Evolutionary conservation across 2,329 filamentous ascomycete species (phyloP), one percentile per base, ranked within the genome.

Genomic region (Fusarium papillatum): DNA sequence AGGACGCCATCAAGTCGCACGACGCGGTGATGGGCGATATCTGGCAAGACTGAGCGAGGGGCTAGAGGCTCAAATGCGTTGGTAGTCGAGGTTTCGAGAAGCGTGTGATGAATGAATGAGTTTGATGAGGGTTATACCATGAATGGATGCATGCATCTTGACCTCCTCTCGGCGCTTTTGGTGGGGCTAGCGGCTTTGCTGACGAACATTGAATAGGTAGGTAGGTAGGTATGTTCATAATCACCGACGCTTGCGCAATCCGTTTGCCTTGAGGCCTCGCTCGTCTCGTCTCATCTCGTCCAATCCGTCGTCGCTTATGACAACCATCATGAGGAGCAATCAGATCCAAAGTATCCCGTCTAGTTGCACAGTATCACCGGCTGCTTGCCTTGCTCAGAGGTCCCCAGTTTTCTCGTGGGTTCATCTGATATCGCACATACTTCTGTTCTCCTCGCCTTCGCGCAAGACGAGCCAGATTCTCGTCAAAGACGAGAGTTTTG

Each of bases 351-450:
- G 19, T 34, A 50, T 66, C 24, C 22, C 48, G 31, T 24, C 36
- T 43, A 48, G 36, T 66, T 73, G 26, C 64, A 65, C 61, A 31
- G 48, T 59, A 75, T 73, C 60, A 76, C 88, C 84, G 83, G n/a
- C 86, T 87, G 75, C 83, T 88, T 31, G 90, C 90, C 75, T 87
- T 86, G 64, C 85, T 87, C 91, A 98, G 92, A 1, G 97, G 97
- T 0, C 97, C 97, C 97, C 97, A 99, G 83, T 98, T 97, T 80
- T 95, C 93, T 71, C 93, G 88, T 57, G 97, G 97, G 82, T 98
- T 98, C 72, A 93, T 86, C 86, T 98, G 97, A 84, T 98, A 99
- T 74, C 96, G 89, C 66, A 97, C 92, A 57, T 97, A 88, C 75
- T 93, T 93, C 82, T 91, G 93, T 70, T 90, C 89, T 73, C 87